A percentile compares a stretch with the other conserved stretches of the same genome.
Evolutionary conservation across 768 basidiomycete genomes (phyloP).

Genomic region (Hericium alpestre): DNA sequence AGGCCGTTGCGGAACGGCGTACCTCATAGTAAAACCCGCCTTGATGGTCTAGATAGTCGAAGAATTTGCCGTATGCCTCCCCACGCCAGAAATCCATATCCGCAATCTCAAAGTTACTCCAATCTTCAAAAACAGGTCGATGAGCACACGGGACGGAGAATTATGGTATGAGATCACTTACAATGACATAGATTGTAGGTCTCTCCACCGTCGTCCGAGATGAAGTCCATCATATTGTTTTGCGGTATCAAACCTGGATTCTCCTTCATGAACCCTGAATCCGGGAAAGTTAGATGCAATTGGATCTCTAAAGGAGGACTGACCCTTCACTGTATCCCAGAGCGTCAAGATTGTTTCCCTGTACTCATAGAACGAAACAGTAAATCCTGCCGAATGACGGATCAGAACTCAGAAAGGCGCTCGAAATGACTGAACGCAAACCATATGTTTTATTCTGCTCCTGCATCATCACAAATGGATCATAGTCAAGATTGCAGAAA

Average conservation of each 20-base stretch:
- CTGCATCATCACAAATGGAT: conserved; percentile 71
- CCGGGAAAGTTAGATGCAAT: neutral
- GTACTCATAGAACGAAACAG: conserved; percentile 71
- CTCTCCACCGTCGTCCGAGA: conserved; percentile 62
- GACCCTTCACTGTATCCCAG: conserved; percentile 68
- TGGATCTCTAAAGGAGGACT: conserved; percentile 1
- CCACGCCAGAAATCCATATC: conserved; percentile 76
- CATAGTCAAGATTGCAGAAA: conserved; percentile 62
- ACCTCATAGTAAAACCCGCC: conserved; percentile 90
- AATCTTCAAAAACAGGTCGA: conserved; percentile 39
- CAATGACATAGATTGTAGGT: conserved; percentile 73
- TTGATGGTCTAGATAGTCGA: conserved; percentile 65
- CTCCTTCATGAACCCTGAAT: conserved; percentile 53
- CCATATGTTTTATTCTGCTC: conserved; percentile 79
- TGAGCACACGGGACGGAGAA: neutral
- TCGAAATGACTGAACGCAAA: conserved; percentile 11
- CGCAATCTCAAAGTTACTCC: conserved; percentile 92
- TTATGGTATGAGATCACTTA: conserved; percentile 19
- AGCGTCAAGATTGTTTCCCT: conserved; percentile 70
- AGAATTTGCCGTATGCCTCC: conserved; percentile 74
- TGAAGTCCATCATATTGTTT: conserved; percentile 61
- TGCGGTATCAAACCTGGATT: conserved; percentile 51
- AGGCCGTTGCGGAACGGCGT: conserved; percentile 8
- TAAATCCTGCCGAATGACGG: conserved; percentile 44
- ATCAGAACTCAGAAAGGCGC: neutral